A percentile compares a stretch with the other conserved stretches of the same genome.
These are phyloP conservation scores for Kodamaea nitidulidarum DNA, from an alignment of 805 yeast species.

Conservation along the genomic window DNA sequence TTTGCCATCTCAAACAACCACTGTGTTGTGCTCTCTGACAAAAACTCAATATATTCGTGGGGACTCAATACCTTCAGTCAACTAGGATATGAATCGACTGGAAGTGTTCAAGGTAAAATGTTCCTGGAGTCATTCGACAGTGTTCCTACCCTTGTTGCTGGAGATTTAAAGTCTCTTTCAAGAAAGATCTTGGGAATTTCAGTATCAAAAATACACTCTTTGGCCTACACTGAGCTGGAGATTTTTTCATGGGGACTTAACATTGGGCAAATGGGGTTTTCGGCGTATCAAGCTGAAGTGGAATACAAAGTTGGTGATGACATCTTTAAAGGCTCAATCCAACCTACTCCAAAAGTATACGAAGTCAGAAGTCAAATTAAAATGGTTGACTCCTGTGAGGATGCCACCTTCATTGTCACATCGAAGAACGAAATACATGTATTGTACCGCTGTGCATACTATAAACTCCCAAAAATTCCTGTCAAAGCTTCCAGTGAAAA, in stretches of 20 bases:
- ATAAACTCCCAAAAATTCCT: conserved; percentile 42
- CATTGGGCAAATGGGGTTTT: conserved; percentile 74
- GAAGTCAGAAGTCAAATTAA: conserved; percentile 47
- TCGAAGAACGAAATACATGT: conserved; percentile 58
- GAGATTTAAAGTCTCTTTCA: conserved; percentile 38
- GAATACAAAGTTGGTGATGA: conserved; percentile 30
- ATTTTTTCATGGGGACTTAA: conserved; percentile 74
- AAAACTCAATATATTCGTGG: conserved; percentile 68
- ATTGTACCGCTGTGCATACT: conserved; percentile 53
- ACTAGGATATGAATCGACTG: conserved; percentile 43
- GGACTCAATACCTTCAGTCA: conserved; percentile 71
- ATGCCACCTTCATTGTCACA: conserved; percentile 63
- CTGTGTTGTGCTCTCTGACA: conserved; percentile 50
- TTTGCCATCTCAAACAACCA: conserved; percentile 65
- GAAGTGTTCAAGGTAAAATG: conserved; percentile 16
- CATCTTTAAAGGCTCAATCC: conserved; percentile 34
- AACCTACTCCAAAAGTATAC: conserved; percentile 35
- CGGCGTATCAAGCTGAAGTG: conserved; percentile 14
- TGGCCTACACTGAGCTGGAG: conserved; percentile 49
- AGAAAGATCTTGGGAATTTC: conserved; percentile 42
- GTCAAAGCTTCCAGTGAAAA: conserved; percentile 33
- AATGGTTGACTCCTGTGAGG: conserved; percentile 61
- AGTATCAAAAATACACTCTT: conserved; percentile 68
- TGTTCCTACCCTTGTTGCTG: conserved; percentile 23
- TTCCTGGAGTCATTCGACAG: conserved; percentile 28